Base-by-base conservation (phyloP, 306 rosid genomes). In the Lathyrus tuberosus region DNA sequence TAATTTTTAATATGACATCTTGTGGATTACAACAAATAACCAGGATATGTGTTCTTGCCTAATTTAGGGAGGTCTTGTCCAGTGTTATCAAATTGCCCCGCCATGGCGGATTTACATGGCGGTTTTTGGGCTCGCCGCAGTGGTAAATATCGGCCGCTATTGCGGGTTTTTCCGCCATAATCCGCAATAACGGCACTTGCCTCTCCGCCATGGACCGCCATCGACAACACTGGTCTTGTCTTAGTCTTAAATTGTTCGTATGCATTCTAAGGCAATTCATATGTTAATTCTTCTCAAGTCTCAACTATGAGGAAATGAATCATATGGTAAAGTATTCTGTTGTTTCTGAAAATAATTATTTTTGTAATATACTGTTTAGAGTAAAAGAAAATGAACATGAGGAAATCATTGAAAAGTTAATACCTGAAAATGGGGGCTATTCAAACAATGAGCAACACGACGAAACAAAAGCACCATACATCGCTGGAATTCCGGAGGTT, bases 351-450 rank as follows among this genome's bases (percentile, higher is more conserved):
- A 48, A 42, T 10, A 44, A 37, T 12, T 46, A 26, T 26, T 17
- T 52, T 11, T 3, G 20, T 13, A 8, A 59, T 18, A 17, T 18
- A 14, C 33, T 8, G 12, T 60, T 59, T 40, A 33, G 16, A 5
- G 8, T 17, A 67, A 68, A 18, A 54, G 22, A 69, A 69, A 14
- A 17, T 38, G 38, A 65, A 31, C 66, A 33, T 70, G 22, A 41
- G 43, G 20, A 58, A 70, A 57, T 30, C 66, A 49, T 2, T 30
- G 67, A 66, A 82, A 59, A 65, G 8, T 22, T 8, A 24, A 47
- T 83, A 88, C 97, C 92, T 90, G 95, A 75, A 90, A 90, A 79
- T 90, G 97, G 35, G 83, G 81, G 79, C 97, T 86, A 64, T 75
- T 88, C 82, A 90, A 79, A 79, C 95, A 88, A 13, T 49, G 83